Conservation (phyloP, 2,329 filamentous ascomycete species). For the Diaporthe nobilis region DNA sequence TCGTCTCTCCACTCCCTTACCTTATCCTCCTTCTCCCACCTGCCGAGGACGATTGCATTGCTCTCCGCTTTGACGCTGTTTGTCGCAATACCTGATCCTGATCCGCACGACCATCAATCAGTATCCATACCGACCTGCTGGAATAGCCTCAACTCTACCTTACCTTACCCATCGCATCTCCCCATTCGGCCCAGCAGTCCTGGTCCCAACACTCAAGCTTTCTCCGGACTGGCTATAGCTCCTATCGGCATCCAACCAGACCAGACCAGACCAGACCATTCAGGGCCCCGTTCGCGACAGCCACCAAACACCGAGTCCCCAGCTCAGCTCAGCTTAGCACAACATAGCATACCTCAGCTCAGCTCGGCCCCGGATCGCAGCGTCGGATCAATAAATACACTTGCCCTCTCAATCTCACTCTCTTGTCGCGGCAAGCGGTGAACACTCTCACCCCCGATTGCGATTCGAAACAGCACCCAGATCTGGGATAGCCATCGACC, state of each 20-base stretch:
- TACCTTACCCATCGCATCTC: conserved; percentile 14
- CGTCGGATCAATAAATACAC: background rate
- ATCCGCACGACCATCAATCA: conserved; percentile 25
- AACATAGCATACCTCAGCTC: background rate
- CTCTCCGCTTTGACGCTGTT: conserved; percentile 31
- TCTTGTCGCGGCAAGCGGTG: conserved; percentile 21
- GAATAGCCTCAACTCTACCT: conserved; percentile 32
- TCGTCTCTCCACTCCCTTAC: background rate
- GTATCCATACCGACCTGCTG: conserved; percentile 25
- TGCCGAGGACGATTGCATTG: conserved; percentile 3
- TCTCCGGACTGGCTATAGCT: conserved; percentile 18
- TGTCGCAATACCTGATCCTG: conserved; percentile 25
- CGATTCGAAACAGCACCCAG: conserved; percentile 7
- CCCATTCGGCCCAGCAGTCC: background rate
- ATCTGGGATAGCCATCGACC: background rate
- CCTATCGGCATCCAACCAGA: background rate
- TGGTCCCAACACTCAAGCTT: background rate
- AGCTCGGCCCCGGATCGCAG: conserved; percentile 10
- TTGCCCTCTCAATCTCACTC: background rate
- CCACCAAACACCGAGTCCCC: background rate
- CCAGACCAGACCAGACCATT: background rate
- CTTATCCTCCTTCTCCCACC: conserved; percentile 21
- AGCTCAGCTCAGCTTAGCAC: background rate
- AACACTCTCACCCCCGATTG: background rate
- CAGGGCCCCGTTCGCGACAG: conserved; percentile 15